These are phyloP conservation scores for Tuber umbilicatum DNA, from an alignment of 495 filamentous ascomycete genomes.

Conservation along the genomic window DNA sequence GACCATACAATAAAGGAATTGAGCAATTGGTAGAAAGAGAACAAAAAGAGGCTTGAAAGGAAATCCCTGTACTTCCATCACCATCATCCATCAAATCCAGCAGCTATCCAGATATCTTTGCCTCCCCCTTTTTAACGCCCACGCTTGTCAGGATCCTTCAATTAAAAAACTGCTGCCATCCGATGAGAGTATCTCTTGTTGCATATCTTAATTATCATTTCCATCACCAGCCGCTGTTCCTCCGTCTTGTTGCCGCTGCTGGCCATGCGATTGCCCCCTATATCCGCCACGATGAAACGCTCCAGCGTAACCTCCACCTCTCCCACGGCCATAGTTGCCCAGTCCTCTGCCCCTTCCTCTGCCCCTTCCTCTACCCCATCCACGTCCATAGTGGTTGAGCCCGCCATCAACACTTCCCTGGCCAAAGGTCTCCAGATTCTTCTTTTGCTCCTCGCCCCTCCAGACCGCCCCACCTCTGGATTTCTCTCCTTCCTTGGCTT, in stretches of 20 bases:
- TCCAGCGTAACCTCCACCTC: slow-evolving; percentile 44
- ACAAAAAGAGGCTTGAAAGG: not conserved
- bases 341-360: slow-evolving; percentile 62
- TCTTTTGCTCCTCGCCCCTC: slow-evolving; percentile 84
- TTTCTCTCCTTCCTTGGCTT: slow-evolving; percentile 53
- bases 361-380: slow-evolving; percentile 35
- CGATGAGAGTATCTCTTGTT: not conserved
- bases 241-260: slow-evolving; percentile 5
- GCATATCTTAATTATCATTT: not conserved
- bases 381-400: slow-evolving; percentile 49
- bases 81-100: not conserved
- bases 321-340: slow-evolving; percentile 52
- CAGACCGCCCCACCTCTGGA: slow-evolving; percentile 80
- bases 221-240: not conserved
- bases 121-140: not conserved
- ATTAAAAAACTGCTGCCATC: not conserved
- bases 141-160: not conserved
- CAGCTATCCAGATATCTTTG: not conserved
- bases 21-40: not conserved
- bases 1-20: slow-evolving; percentile 1
- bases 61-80: not conserved
- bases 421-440: slow-evolving; percentile 98
- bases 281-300: slow-evolving; percentile 18
- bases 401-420: slow-evolving; percentile 90
- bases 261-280: slow-evolving; percentile 22